phyloP scores from a whole-genome alignment of 2,329 filamentous ascomycete species.

The Aspergillus sp. region DNA sequence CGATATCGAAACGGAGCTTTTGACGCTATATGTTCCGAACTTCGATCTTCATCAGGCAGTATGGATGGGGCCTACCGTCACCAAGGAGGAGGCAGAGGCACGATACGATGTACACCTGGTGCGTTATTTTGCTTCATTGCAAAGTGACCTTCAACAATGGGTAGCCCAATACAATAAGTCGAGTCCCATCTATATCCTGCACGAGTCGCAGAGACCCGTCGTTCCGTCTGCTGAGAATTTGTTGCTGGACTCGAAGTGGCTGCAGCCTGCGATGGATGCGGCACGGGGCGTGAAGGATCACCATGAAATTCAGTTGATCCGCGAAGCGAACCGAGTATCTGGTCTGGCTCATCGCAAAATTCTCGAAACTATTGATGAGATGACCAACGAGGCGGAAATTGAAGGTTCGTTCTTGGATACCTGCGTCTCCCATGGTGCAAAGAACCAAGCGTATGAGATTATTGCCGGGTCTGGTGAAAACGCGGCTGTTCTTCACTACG shows the following conservation, averaged over 20 bases:
- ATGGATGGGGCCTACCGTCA: constrained; percentile 38
- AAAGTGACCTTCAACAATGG: constrained; percentile 44
- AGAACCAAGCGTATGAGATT: constrained; percentile 78
- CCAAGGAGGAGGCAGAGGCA: constrained; percentile 50
- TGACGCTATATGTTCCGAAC: constrained; percentile 68
- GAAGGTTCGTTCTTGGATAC: constrained; percentile 72
- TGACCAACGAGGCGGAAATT: constrained; percentile 72
- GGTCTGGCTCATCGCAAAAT: constrained; percentile 60
- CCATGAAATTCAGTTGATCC: constrained; percentile 66
- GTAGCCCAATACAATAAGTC: constrained; percentile 15
- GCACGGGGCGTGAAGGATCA: constrained; percentile 66
- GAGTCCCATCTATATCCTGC: constrained; percentile 31
- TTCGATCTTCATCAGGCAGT: constrained; percentile 49
- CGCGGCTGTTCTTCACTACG: constrained; percentile 82
- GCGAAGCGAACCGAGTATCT: constrained; percentile 64
- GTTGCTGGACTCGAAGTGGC: constrained; percentile 20
- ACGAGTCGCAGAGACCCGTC: constrained; percentile 28
- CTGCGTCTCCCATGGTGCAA: constrained; percentile 67
- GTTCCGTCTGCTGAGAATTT: constrained; percentile 13
- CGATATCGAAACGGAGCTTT: constrained; percentile 52
- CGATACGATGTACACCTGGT: constrained; percentile 66
- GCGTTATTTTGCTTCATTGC: constrained; percentile 48
- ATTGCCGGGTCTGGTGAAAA: constrained; percentile 77
- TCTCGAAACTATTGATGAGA: constrained; percentile 54
- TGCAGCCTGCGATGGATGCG: constrained; percentile 55